Base-by-base conservation (phyloP, 1,284 basidiomycete genomes). In the Cerrena zonata region DNA sequence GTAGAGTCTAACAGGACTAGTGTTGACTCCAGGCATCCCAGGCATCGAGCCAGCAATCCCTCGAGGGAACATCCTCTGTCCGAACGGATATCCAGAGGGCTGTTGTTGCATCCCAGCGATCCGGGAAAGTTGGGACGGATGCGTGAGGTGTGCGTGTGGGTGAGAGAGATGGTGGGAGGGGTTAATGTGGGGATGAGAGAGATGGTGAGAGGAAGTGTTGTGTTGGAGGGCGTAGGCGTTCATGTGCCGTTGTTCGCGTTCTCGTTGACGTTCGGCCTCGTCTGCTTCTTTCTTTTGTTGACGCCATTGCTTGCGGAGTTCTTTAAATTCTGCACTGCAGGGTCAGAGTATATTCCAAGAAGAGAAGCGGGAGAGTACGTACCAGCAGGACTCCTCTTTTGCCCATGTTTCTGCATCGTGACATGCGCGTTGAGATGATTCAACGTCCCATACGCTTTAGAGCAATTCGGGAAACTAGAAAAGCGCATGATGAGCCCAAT, bases 371-470 rank as follows among this genome's bases (percentile, higher is more conserved):
- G 42, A 54, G 47, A 27, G 24, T 51, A 45, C 82, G 66, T 61
- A 92, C 90, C 89, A 55, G 79, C 80, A 5, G 92, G 91, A 64
- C 79, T 87, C 47, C 91, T 80, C 69, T 92, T 94, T 15, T 73
- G 51, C 38, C 91, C 91, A 63, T 94, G 91, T 69, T 89, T 90
- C 68, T 94, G 92, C 89, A 94, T 93, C 21, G 83, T 87, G 56
- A 94, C 89, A 66, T 94, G 91, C 18, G 91, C 91, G 64, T 94
- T 94, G 55, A 94, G 77, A 66, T 94, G 91, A 67, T 94, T 94
- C 40, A 94, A 76, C 4, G 90, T 93, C 19, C 90, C 90, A 62
- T 93, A 92, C 43, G 86, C 77, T 69, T 94, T 94, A 38, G 80
- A 76, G 68, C 91, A 94, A 43, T 88, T 86, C 1, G 82, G 83